Conservation (phyloP, 2,329 filamentous ascomycete species). For the Penicillium sp. region DNA sequence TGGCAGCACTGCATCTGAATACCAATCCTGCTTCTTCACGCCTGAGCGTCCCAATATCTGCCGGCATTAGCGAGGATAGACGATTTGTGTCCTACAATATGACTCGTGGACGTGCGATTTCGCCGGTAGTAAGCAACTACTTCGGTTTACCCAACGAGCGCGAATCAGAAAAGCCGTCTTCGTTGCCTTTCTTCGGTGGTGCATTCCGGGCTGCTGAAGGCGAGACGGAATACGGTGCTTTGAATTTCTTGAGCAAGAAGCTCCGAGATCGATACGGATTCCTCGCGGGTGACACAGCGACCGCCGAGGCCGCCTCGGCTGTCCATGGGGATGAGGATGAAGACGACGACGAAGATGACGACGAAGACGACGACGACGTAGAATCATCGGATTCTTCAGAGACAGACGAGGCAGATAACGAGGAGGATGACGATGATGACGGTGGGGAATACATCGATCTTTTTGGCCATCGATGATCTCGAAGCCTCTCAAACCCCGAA, state of each 20-base stretch:
- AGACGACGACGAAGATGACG: conserved; percentile 30
- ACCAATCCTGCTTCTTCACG: conserved; percentile 31
- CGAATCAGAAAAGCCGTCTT: conserved; percentile 35
- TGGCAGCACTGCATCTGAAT: conserved; percentile 37
- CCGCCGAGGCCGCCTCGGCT: conserved; percentile 28
- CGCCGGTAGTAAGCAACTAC: conserved; percentile 51
- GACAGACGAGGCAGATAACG: conserved; percentile 48
- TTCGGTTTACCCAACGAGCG: conserved; percentile 47
- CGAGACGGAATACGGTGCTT: conserved; percentile 56
- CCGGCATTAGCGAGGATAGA: conserved; percentile 22
- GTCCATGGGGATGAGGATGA: conserved; percentile 29
- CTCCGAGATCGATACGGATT: conserved; percentile 45
- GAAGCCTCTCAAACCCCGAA: not conserved
- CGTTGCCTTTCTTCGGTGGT: conserved; percentile 35
- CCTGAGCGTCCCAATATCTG: conserved; percentile 26
- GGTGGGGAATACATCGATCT: conserved; percentile 56
- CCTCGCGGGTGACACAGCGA: conserved; percentile 35
- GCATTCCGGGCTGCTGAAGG: conserved; percentile 24
- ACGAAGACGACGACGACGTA: conserved; percentile 28
- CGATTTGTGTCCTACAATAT: conserved; percentile 41
- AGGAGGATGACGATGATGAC: conserved; percentile 57
- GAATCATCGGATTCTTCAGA: conserved; percentile 35
- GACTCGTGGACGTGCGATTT: conserved; percentile 45
- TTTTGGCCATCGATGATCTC: conserved; percentile 55
- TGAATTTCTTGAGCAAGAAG: conserved; percentile 58